Conservation (phyloP, 208 protist genomes). For the Trypanosoma grayi region DNA sequence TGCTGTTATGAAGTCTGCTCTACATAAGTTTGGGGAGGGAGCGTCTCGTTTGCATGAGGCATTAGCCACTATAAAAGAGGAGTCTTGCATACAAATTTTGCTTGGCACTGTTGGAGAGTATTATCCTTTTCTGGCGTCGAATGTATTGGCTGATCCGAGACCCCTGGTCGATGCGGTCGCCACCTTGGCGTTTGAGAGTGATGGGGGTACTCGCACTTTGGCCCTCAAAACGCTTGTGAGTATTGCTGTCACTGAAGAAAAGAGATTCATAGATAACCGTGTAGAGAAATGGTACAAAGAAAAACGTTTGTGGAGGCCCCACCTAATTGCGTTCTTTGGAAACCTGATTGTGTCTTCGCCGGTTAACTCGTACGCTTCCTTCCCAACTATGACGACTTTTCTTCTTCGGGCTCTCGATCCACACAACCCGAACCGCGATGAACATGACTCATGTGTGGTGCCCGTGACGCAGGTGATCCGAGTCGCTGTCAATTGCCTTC, state of each 20-base stretch:
- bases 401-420: constrained; percentile 32
- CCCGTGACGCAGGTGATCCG: constrained; percentile 50
- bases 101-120: constrained; percentile 19
- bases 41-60: background rate
- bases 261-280: constrained; percentile 15
- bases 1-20: constrained; percentile 1
- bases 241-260: constrained; percentile 18
- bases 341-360: constrained; percentile 16
- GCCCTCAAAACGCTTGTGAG: constrained; percentile 21
- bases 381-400: constrained; percentile 29
- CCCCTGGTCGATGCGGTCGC: constrained; percentile 19
- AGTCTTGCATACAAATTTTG: constrained; percentile 5
- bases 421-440: constrained; percentile 36
- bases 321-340: constrained; percentile 25
- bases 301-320: constrained; percentile 22
- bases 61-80: background rate
- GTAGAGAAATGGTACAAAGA: constrained; percentile 22
- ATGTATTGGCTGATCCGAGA: constrained; percentile 4
- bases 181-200: constrained; percentile 21
- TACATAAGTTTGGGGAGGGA: background rate
- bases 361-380: constrained; percentile 20
- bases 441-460: constrained; percentile 31
- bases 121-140: constrained; percentile 11
- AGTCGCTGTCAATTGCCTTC: constrained; percentile 36
- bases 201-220: background rate